Evolutionary conservation across 495 filamentous ascomycete species (phyloP), one percentile per base, ranked within the genome.

Genomic region (Hypoxylon lienhwacheense): DNA sequence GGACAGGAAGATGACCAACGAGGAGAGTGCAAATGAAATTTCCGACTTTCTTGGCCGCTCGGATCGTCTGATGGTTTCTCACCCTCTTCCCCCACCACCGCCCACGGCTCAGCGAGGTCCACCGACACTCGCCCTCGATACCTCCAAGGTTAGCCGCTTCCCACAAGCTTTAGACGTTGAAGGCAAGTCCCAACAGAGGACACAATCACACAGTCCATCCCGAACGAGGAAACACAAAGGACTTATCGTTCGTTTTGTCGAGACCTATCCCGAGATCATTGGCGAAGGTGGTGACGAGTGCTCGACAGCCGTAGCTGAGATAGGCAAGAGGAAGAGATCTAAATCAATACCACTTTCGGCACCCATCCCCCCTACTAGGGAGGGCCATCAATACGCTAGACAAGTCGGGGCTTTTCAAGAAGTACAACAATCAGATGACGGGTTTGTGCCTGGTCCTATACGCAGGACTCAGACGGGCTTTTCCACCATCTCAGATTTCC

Each of bases 231-330:
- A 66, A 44, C 47, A 65, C 17, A 88, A 88, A 63, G 83, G 83
- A 2, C 70, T 92, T 51, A 68, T 67, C 12, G 90, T 95, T n/a
- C 79, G 76, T 33, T 96, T 95, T 63, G 79, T 72, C 5, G 76
- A 85, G 40, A 76, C 69, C 15, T 72, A 73, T 49, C 88, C 89
- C 11, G 87, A 88, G 26, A 64, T 95, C 40, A 95, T 96, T 67
- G 91, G 91, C 17, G 82, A 88, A 61, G 91, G 91, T 16, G 91
- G 91, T 10, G 90, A 95, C 68, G 90, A 95, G 55, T 82, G 85
- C 32, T 84, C 87, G 28, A 68, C 72, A 3, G 85, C 87, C 4
- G 79, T 83, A 0, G 73, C 81, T 14, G 88, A 91, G 60, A 84
- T 95, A 12, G 81, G 80, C 0, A 74, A 70, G 59, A 68, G 76